Evolutionary conservation across 2,329 filamentous ascomycete genomes (phyloP), one percentile per base, ranked within the genome.

Genomic region (Nemania sp.): DNA sequence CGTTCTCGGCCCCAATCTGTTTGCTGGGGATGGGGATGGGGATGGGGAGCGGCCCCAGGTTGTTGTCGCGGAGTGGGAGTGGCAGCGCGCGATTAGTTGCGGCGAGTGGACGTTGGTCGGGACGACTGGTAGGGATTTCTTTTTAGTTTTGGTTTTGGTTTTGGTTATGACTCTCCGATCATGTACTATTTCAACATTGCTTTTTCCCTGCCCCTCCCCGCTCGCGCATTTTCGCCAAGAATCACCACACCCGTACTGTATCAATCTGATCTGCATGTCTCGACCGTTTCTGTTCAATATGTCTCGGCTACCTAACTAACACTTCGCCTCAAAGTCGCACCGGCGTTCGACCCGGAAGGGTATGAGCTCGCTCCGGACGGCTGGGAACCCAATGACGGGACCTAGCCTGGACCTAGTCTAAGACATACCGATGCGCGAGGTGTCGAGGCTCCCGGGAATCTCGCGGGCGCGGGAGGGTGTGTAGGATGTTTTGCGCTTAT

Each of bases 91-190:
- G 1, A 66, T 64, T 50, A 78, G 75, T 39, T 54, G 70, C 28
- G 78, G 78, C 1, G 63, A 71, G 3, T 81, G 77, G 77, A 79
- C 77, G 3, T 67, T 81, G 14, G 76, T 80, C 1, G 78, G 74
- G 15, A 69, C 61, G 28, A 70, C 67, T 1, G 66, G 67, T 68
- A 60, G 53, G n/a, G n/a, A n/a, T n/a, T n/a, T n/a, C n/a, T n/a
- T n/a, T n/a, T n/a, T n/a, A n/a, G n/a, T n/a, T n/a, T n/a, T n/a
- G n/a, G n/a, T n/a, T n/a, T n/a, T n/a, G n/a, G 66, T 36, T 36
- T 19, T 5, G 9, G 4, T n/a, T 33, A 33, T 33, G 14, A 33
- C 12, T n/a, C 12, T 33, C 33, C 9, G n/a, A n/a, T n/a, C n/a
- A n/a, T n/a, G n/a, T n/a, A n/a, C n/a, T n/a, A n/a, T n/a, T n/a